Evolutionary conservation across 2,329 filamentous ascomycete genomes (phyloP), one percentile per base, ranked within the genome.

Genomic region (Fusarium odoratissimum): DNA sequence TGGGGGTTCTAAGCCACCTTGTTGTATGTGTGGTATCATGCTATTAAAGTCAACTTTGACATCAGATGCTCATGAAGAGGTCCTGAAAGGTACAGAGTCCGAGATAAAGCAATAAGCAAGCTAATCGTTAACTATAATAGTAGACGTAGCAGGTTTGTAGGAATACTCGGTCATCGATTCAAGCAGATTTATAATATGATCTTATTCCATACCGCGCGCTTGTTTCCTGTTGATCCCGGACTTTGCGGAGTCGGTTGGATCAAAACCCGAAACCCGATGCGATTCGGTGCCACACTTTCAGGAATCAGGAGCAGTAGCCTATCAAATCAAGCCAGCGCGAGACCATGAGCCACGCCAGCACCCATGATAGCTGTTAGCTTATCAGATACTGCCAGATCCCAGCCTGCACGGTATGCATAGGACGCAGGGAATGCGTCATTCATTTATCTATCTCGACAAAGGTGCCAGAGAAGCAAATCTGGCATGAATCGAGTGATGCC

Each of bases 301-400:
- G 23, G 17, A 51, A 17, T 25, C 30, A 35, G 48, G 48, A 33
- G 17, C 40, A 40, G 40, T 51, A 45, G 65, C 64, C 41, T 68
- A 56, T 67, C 42, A 55, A 35, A 23, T 33, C 25, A 57, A 51
- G 64, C 64, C 44, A 69, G 38, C 49, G 25, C 41, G 44, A 57
- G 35, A 40, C 56, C 48, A 68, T 28, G 25, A 71, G 56, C 48
- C 57, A 71, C 41, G 55, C 71, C 63, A 63, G 67, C 69, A 42
- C 35, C 67, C 67, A 67, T 57, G 52, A 40, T 38, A 52, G 58
- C 58, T 68, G 48, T 33, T 68, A 73, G 71, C 70, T 73, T 73
- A 73, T 68, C 71, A 68, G 62, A 64, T 71, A 73, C 45, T 69
- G 44, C 58, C 40, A 69, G 71, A 72, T 74, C 67, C 69, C 60